A percentile compares a stretch with the other conserved stretches of the same genome.
These are phyloP conservation scores for Malassezia equina DNA, from an alignment of 1,284 basidiomycete genomes.

Conservation along the genomic window DNA sequence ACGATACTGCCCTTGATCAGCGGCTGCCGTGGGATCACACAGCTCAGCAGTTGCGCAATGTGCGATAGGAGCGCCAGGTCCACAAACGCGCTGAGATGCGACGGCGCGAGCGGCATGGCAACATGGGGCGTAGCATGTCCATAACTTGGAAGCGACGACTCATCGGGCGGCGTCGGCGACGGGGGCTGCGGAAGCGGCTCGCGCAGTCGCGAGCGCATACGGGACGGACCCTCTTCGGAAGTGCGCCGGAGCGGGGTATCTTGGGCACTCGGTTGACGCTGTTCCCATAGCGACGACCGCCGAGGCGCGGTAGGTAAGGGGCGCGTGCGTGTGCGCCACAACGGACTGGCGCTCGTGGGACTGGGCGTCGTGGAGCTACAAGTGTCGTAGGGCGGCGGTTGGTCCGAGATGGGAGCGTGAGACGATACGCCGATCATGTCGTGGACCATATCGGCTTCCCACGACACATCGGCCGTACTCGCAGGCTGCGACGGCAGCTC, in stretches of 20 bases:
- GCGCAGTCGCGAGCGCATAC: background rate
- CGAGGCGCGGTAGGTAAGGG: background rate
- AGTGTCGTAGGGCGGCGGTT: background rate
- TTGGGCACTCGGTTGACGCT: background rate
- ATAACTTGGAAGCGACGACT: background rate
- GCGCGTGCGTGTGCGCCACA: background rate
- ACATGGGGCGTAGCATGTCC: background rate
- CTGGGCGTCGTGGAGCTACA: background rate
- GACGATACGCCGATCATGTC: background rate
- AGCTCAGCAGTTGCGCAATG: conserved; percentile 72
- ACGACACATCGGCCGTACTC: background rate
- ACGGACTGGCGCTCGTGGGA: background rate
- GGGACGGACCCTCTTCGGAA: background rate
- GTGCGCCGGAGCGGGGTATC: background rate
- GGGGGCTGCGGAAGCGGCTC: background rate
- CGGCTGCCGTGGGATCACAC: conserved; percentile 69
- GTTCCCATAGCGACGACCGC: background rate
- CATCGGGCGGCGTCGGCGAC: background rate
- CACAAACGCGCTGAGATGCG: conserved; percentile 49
- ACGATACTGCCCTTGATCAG: conserved; percentile 56
- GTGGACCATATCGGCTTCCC: background rate
- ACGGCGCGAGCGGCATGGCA: background rate
- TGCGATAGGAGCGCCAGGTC: conserved; percentile 78
- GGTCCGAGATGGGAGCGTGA: background rate
- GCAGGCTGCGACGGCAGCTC: background rate